Conservation (phyloP, 768 basidiomycete species). For the Leccinum broughii region DNA sequence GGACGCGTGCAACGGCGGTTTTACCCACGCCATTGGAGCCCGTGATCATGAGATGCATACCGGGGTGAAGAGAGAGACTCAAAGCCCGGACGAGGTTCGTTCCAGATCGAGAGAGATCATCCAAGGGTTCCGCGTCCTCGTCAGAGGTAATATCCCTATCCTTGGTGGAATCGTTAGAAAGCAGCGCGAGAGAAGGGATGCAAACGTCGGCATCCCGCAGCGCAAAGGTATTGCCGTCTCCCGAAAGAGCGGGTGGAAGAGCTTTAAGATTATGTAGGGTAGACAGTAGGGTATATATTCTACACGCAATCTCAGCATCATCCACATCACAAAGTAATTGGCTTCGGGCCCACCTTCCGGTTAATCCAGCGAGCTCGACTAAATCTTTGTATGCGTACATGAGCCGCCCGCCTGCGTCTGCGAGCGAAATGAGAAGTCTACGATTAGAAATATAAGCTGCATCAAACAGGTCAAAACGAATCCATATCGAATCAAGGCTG, state of each 20-base stretch:
- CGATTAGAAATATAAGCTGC: slow-evolving; percentile 91
- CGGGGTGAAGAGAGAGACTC: slow-evolving; percentile 58
- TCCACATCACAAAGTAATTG: not conserved
- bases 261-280: slow-evolving; percentile 74
- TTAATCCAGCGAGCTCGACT: slow-evolving; percentile 92
- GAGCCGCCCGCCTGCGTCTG: slow-evolving; percentile 91
- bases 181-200: slow-evolving; percentile 43
- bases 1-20: slow-evolving; percentile 82
- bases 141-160: not conserved
- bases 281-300: slow-evolving; percentile 85
- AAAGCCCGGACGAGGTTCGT: slow-evolving; percentile 67
- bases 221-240: slow-evolving; percentile 48
- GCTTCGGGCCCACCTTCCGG: slow-evolving; percentile 43
- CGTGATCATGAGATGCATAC: slow-evolving; percentile 92
- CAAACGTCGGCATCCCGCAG: slow-evolving; percentile 70
- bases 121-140: slow-evolving; percentile 17
- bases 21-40: slow-evolving; percentile 94
- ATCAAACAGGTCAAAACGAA: not conserved
- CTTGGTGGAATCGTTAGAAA: not conserved
- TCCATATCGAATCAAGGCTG: not conserved
- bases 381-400: slow-evolving; percentile 98
- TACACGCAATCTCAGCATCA: slow-evolving; percentile 22
- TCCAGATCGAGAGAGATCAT: slow-evolving; percentile 22
- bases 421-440: slow-evolving; percentile 87
- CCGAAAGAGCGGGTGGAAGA: slow-evolving; percentile 41